Percentiles rank a stretch among this genome's conserved stretches.
phyloP scores from a whole-genome alignment of 1,139 yeast species.

The Taiozyma onychis region DNA sequence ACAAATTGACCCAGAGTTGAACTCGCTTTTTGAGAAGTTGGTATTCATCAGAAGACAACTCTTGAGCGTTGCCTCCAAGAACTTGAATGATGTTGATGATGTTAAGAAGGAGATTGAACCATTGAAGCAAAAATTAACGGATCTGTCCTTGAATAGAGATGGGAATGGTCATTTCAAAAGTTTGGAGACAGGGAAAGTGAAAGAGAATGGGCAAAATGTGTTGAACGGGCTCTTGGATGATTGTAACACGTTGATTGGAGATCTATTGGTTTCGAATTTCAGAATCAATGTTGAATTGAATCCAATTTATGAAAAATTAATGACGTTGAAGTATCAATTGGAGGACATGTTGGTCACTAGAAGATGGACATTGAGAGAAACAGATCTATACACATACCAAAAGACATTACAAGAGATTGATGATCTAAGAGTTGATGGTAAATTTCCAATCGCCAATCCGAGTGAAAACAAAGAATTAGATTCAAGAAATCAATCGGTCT shows the following conservation, averaged over 20 bases:
- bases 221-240: conserved; percentile 75
- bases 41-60: conserved; percentile 50
- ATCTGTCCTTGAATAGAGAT: conserved; percentile 38
- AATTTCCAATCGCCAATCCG: conserved; percentile 35
- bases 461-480: conserved; percentile 10
- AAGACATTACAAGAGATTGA: conserved; percentile 68
- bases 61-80: conserved; percentile 41
- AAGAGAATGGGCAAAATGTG: conserved; percentile 51
- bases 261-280: conserved; percentile 53
- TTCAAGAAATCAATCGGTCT: conserved; percentile 53
- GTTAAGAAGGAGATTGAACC: conserved; percentile 29
- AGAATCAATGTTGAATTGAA: conserved; percentile 43
- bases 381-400: conserved; percentile 84
- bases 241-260: conserved; percentile 69
- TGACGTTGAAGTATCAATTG: conserved; percentile 61
- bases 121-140: conserved; percentile 33
- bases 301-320: conserved; percentile 48
- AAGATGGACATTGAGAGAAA: conserved; percentile 95
- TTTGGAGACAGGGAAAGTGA: conserved; percentile 29
- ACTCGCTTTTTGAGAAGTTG: conserved; percentile 44
- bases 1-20: conserved; percentile 51
- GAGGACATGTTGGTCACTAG: conserved; percentile 84
- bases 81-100: conserved; percentile 15
- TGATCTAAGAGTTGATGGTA: conserved; percentile 54
- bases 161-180: conserved; percentile 40